phyloP scores from a whole-genome alignment of 2,329 filamentous ascomycete species.

The Diaporthe batatas region DNA sequence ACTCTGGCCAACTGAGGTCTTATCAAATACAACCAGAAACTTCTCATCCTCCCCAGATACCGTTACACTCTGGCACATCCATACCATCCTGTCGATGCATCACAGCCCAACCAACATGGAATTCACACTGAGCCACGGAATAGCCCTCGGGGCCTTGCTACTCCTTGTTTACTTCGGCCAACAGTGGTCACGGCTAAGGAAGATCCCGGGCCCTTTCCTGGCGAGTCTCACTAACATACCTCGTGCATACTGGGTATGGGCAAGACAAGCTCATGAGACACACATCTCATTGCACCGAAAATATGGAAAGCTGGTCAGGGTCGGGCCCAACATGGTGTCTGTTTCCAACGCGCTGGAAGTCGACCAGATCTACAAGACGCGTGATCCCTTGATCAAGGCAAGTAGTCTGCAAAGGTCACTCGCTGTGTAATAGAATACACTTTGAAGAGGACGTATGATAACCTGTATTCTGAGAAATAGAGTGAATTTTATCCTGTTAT shows the following conservation, averaged over 20 bases:
- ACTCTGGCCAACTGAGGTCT: too few relatives aligned
- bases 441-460: neutral
- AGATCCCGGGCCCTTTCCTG: neutral
- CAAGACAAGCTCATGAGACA: neutral
- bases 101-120: too few relatives aligned
- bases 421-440: too few relatives aligned
- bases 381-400: neutral
- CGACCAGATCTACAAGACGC: neutral
- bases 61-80: too few relatives aligned
- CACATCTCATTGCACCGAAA: conserved; percentile 54
- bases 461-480: neutral
- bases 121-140: too few relatives aligned
- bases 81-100: too few relatives aligned
- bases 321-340: conserved; percentile 57
- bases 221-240: neutral
- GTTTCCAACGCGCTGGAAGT: conserved; percentile 50
- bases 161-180: too few relatives aligned
- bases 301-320: conserved; percentile 57
- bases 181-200: too few relatives aligned
- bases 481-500: neutral
- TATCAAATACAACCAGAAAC: too few relatives aligned
- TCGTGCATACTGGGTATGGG: neutral
- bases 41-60: too few relatives aligned
- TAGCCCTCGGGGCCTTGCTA: too few relatives aligned
- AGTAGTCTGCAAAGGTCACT: neutral